phyloP scores from a whole-genome alignment of 164 flowering plant species.

The Aristolochia californica region DNA sequence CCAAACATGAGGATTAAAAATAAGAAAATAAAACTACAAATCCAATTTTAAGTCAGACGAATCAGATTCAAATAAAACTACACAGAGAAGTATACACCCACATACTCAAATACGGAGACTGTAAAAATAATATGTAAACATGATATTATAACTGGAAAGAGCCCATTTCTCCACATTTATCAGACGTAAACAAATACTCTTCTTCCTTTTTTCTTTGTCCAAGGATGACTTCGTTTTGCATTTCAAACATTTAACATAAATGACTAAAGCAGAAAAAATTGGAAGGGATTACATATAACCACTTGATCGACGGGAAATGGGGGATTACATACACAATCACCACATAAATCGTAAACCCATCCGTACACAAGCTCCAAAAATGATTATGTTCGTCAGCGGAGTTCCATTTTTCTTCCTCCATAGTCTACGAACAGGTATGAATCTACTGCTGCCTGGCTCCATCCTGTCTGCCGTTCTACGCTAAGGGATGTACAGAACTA shows the following conservation, averaged over 20 bases:
- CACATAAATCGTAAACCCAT: slow-evolving; percentile 10
- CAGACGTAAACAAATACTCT: no score
- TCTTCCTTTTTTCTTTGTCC: no score
- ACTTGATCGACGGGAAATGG: slow-evolving; percentile 18
- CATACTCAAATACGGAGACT: no score
- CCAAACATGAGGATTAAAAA: no score
- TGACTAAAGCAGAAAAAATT: background rate
- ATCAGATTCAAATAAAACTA: no score
- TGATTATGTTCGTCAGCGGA: background rate
- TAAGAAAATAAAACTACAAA: no score
- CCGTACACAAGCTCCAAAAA: slow-evolving; percentile 6
- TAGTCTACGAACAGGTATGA: slow-evolving; percentile 3
- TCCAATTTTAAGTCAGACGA: no score
- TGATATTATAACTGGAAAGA: no score
- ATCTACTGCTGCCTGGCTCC: slow-evolving; percentile 56
- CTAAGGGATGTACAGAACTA: slow-evolving; percentile 12
- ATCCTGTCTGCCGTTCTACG: slow-evolving; percentile 58
- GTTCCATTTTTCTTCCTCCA: background rate
- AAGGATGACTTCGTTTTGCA: no score
- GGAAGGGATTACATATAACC: slow-evolving; percentile 9
- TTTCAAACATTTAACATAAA: background rate
- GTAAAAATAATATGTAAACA: no score
- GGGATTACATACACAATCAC: slow-evolving; percentile 23
- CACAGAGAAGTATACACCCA: no score
- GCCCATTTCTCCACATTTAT: no score